Base-by-base conservation (phyloP, 2,329 filamentous ascomycete species). In the Microsporum ferrugineum region DNA sequence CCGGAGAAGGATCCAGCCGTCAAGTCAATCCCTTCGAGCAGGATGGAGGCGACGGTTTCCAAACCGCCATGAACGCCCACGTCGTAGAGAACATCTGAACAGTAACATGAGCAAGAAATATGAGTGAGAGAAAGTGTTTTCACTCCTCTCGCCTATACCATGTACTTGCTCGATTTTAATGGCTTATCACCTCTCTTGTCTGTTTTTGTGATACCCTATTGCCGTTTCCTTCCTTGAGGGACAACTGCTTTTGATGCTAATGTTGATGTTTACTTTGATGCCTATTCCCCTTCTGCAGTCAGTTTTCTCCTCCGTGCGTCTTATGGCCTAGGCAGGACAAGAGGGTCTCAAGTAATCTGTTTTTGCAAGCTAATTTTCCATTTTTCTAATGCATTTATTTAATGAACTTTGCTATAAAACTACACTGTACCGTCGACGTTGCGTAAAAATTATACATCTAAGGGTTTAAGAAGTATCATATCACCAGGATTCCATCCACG, bases 41-140 rank as follows among this genome's bases (percentile, higher is more conserved):
- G 61, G 70, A 73, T 34, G 68, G 69, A 62, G 69, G 75, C 65
- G 82, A 85, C 65, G 84, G 86, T 59, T 88, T 96, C 73, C 86
- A 92, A 76, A 82, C 84, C 68, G 90, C 89, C 38, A 83, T 96
- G 72, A 91, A 94, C 72, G 84, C 91, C 59, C 84, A 84, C 63
- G 80, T 95, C 43, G 81, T 96, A 66, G 89, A 96, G 80, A 87
- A 91, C 76, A 92, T 96, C 74, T 96, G 80, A 82, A 56, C 27
- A 8, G 8, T 29, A 51, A 8, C 8, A 1, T 3, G 27, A 31
- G 38, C 5, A 39, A 8, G 38, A 12, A 38, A 57, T 12, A 17
- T 7, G 8, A 39, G 5, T 39, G 38, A 39, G 38, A 12, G 8
- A 12, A 39, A 39, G 38, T 39, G 38, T 12, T 12, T 3, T 39